Base-by-base conservation (phyloP, 23 red algal genomes). In the Gracilaria gracilis region DNA sequence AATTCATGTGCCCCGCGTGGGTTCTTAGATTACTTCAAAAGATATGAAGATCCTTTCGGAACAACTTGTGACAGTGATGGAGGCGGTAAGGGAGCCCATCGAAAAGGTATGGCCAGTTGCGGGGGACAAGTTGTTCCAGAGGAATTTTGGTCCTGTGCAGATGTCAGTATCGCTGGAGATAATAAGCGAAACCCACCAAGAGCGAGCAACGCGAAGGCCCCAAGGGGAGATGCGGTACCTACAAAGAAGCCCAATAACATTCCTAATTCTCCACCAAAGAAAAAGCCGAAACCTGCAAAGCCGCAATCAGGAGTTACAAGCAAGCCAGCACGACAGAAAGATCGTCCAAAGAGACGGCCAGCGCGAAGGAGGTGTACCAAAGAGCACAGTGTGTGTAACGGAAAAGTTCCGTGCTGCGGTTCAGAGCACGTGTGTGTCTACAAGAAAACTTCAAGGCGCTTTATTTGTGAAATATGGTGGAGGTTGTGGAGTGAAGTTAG, bases 101-200 rank as follows among this genome's bases (percentile, higher is more conserved):
- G 87, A 39, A 33, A 64, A 37, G 72, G 72, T 5, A 90, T 90
- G 64, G 31, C 5, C 21, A 42, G 71, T 37, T 90, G 90, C 2
- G 81, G 69, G 4, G 90, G 90, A 9, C 28, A 39, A 46, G 32
- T 24, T 31, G 73, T 70, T 9, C 90, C 90, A 40, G 90, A 93
- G 29, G 90, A 93, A 54, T 93, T 93, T 93, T 93, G 90, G 90
- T 71, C 64, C 4, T 93, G 90, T 37, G 55, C 80, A 25, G 90
- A 93, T 80, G 82, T 93, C 8, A 49, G 31, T 38, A 93, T 93
- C 44, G 49, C 42, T n/a, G 57, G n/a, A 3, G 62, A 6, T 17
- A 40, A 37, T 13, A 66, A 65, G 36, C 47, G 28, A 59, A 51
- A 61, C 31, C 21, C 54, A n/a, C 21, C 32, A 8, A 51, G 20